Base-by-base conservation (phyloP, 495 filamentous ascomycete species). In the Hypoxylon fragiforme region DNA sequence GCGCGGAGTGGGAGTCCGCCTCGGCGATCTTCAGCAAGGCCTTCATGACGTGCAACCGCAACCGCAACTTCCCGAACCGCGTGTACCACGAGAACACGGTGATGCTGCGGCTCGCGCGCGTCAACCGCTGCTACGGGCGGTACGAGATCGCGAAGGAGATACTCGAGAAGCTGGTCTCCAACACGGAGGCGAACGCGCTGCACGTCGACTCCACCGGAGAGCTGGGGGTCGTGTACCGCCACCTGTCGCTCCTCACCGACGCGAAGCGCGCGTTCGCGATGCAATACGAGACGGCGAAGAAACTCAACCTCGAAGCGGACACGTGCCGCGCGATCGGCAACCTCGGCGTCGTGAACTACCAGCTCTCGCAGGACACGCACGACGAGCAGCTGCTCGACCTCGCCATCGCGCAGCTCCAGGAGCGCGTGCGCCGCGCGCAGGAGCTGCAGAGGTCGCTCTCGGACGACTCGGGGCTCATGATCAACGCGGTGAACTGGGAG, bases 311-410 rank as follows among this genome's bases (percentile, higher is more conserved):
- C 3, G 52, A 63, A 3, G 20, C 26, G 3, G 45, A 48, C 19
- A 50, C 53, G 7, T 73, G 68, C 21, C 70, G 70, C 19, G 57
- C 70, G 0, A 60, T 70, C 20, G 70, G 70, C 8, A 71, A 70
- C 16, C 39, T 68, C 3, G 70, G 70, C 1, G 66, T 67, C 56
- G 45, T 58, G 12, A 71, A 68, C 34, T 73, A 73, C 21, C 62
- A 71, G 26, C 41, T 64, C 14, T 57, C 36, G 8, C 44, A 41
- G n/a, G 28, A 57, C 31, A 19, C 40, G 0, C 11, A 46, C 5
- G 45, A 67, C 21, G 13, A 35, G 2, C 18, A 16, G 14, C n/a
- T 31, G 3, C 26, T 57, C 5, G 26, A 38, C 18, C 2, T 46
- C n/a, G 37, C 50, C 31, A 49, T 57, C 34, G 31, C 11, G 4